phyloP scores from a whole-genome alignment of 306 rosid genomes.

The Vigna reflexopilosa region DNA sequence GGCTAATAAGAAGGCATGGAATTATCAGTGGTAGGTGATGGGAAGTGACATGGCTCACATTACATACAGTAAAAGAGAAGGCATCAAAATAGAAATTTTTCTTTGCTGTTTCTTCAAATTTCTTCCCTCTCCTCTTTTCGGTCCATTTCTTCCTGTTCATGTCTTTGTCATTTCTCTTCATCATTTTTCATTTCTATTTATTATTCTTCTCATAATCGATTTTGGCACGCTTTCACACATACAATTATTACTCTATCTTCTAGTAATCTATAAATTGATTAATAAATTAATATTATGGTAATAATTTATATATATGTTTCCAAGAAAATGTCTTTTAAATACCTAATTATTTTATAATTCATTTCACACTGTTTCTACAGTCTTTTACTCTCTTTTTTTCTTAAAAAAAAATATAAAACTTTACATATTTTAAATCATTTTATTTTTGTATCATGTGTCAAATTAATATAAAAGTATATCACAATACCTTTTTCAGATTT shows the following conservation, averaged over 20 bases:
- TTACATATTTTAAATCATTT: too few relatives aligned
- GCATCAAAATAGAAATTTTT: constrained; percentile 54
- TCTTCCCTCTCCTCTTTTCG: constrained; percentile 36
- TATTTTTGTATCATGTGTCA: too few relatives aligned
- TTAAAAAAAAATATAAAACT: too few relatives aligned
- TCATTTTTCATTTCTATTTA: not conserved
- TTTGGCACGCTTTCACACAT: not conserved
- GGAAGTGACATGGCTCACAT: constrained; percentile 54
- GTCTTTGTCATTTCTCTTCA: not conserved
- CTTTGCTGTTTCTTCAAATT: constrained; percentile 73
- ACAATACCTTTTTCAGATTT: too few relatives aligned
- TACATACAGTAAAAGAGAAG: constrained; percentile 72
- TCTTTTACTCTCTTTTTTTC: too few relatives aligned
- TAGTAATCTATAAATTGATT: too few relatives aligned
- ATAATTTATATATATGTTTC: too few relatives aligned
- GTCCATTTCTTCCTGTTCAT: constrained; percentile 21
- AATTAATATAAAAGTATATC: too few relatives aligned
- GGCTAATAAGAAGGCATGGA: constrained; percentile 69
- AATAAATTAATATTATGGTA: too few relatives aligned
- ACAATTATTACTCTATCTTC: not conserved
- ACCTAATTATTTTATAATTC: too few relatives aligned
- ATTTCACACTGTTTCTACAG: too few relatives aligned
- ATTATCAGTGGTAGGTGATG: constrained; percentile 76
- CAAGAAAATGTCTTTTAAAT: too few relatives aligned
- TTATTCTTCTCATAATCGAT: not conserved